Conservation (phyloP, 805 yeast species). For the Dipodascus geniculatus region DNA sequence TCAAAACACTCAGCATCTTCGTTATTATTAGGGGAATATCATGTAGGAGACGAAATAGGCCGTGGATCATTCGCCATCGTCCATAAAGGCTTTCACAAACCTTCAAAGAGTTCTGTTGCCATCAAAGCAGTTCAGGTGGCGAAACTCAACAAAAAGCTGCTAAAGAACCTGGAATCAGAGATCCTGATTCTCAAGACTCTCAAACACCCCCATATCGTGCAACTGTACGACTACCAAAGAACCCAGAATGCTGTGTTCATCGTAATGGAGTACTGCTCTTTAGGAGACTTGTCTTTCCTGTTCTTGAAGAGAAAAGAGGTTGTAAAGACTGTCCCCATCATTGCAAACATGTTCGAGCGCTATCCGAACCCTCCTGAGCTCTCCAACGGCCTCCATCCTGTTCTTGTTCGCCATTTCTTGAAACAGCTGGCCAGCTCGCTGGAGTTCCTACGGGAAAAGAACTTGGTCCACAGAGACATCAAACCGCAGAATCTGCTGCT, state of each 20-base stretch:
- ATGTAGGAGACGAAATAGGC: conserved; percentile 78
- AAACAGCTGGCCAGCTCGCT: conserved; percentile 81
- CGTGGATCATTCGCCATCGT: conserved; percentile 95
- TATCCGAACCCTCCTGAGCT: conserved; percentile 72
- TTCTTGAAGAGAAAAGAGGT: conserved; percentile 68
- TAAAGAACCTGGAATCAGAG: conserved; percentile 88
- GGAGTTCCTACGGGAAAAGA: conserved; percentile 66
- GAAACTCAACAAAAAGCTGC: conserved; percentile 71
- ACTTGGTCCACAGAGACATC: conserved; percentile 88
- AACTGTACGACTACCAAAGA: conserved; percentile 69
- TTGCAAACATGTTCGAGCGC: conserved; percentile 60
- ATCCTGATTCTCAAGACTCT: conserved; percentile 78
- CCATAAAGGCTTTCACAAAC: conserved; percentile 60
- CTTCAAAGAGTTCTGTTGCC: conserved; percentile 52
- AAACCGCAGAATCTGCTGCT: conserved; percentile 82
- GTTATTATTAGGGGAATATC: conserved; percentile 24
- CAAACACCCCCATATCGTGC: conserved; percentile 89
- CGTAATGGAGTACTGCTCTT: conserved; percentile 92
- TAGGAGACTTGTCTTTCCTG: conserved; percentile 86
- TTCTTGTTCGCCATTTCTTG: conserved; percentile 69
- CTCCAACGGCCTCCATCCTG: conserved; percentile 62
- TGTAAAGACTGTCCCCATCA: conserved; percentile 62
- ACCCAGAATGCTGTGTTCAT: conserved; percentile 69
- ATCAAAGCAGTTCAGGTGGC: conserved; percentile 78
- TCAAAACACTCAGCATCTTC: background rate